Evolutionary conservation across 2,329 filamentous ascomycete genomes (phyloP).

Genomic region (Alternaria panax): DNA sequence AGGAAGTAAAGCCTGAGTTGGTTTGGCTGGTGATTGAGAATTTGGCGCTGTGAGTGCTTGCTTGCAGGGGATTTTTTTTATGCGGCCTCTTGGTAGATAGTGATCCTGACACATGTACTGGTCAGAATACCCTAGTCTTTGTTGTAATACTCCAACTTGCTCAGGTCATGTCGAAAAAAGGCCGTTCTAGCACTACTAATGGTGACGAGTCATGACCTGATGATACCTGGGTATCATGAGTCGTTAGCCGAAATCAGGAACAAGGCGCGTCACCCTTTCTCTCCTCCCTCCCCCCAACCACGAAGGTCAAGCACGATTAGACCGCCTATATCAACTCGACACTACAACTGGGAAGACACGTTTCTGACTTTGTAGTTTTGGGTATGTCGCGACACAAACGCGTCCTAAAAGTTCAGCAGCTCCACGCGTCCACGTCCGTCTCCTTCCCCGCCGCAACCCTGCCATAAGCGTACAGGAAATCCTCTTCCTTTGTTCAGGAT

Average conservation of each 20-base stretch:
- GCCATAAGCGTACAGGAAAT: not conserved
- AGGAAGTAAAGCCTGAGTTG: conserved; percentile 17
- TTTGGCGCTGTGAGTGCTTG: conserved; percentile 15
- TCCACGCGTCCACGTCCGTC: not conserved
- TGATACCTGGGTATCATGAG: not conserved
- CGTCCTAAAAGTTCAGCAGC: not conserved
- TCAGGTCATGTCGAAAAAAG: not conserved
- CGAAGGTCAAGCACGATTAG: not conserved
- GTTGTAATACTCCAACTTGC: too few species aligned
- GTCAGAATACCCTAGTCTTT: not conserved
- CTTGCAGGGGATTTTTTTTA: not conserved
- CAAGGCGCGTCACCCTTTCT: not conserved
- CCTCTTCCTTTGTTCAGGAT: conserved; percentile 3
- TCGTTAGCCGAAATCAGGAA: not conserved
- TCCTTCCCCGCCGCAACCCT: conserved; percentile 4
- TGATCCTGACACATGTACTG: not conserved
- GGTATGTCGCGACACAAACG: too few species aligned
- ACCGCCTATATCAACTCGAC: not conserved
- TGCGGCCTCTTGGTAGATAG: not conserved
- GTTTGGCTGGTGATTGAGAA: conserved; percentile 46
- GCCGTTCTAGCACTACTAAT: not conserved
- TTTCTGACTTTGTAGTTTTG: too few species aligned
- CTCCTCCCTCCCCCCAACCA: not conserved
- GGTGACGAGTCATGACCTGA: not conserved
- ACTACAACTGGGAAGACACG: not conserved